Percentiles rank a stretch among this genome's conserved stretches.
Evolutionary conservation across 805 yeast genomes (phyloP).

Genomic region (Wickerhamiella dianesei): DNA sequence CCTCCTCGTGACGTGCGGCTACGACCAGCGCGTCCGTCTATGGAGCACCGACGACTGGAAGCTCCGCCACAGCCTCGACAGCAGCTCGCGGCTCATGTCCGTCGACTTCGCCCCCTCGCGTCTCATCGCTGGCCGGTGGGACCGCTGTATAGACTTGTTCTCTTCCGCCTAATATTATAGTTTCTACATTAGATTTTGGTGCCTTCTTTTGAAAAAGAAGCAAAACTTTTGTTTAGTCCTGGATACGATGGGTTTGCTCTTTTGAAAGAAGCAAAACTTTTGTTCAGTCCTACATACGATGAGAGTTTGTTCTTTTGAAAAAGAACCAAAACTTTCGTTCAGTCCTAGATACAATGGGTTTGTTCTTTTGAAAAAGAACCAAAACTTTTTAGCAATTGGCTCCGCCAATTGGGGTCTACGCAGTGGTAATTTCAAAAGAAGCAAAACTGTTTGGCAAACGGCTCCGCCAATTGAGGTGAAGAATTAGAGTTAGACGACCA

Average conservation of each 20-base stretch:
- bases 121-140: constrained; percentile 72
- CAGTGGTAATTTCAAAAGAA: background rate
- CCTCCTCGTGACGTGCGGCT: constrained; percentile 27
- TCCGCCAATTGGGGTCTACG: background rate
- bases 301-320: too few relatives aligned
- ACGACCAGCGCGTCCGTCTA: constrained; percentile 51
- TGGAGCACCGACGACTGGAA: constrained; percentile 66
- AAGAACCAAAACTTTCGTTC: too few relatives aligned
- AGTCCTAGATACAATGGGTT: too few relatives aligned
- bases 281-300: too few relatives aligned
- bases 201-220: background rate
- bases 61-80: constrained; percentile 38
- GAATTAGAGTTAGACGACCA: too few relatives aligned
- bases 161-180: background rate
- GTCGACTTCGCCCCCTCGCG: constrained; percentile 39
- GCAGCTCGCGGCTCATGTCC: constrained; percentile 45
- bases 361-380: too few relatives aligned
- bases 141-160: constrained; percentile 52
- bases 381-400: background rate
- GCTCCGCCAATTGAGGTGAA: background rate
- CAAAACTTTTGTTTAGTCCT: background rate
- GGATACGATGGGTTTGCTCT: too few relatives aligned
- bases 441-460: background rate
- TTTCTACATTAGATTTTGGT: background rate
- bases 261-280: too few relatives aligned